Percentiles rank a stretch among this genome's conserved stretches.
These are phyloP conservation scores for Coemansia sp. DNA, from an alignment of 192 early-diverging fungal genomes.

Conservation along the genomic window DNA sequence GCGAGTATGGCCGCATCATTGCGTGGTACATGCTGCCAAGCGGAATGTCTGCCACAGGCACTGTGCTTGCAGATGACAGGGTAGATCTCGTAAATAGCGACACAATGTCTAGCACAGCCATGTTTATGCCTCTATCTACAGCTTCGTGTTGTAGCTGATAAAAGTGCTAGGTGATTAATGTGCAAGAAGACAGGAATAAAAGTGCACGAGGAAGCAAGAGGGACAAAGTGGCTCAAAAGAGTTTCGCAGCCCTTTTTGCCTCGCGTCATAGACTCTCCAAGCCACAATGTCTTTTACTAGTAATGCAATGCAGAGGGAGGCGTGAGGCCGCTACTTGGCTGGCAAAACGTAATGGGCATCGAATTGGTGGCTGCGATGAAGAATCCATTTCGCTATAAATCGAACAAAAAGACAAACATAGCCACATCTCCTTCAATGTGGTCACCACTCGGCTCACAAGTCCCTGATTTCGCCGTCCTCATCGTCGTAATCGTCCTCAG, in stretches of 20 bases:
- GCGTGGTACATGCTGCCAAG: conserved; percentile 63
- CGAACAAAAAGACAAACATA: no score
- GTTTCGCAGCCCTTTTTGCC: not conserved
- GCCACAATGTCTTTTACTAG: not conserved
- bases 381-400: no score
- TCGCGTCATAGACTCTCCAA: not conserved
- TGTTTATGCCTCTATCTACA: not conserved
- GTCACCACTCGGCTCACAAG: not conserved
- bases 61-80: conserved; percentile 1
- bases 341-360: not conserved
- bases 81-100: not conserved
- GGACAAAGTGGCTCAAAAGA: not conserved
- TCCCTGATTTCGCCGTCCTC: conserved; percentile 52
- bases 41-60: conserved; percentile 51
- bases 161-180: not conserved
- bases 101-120: not conserved
- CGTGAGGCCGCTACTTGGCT: not conserved
- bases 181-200: not conserved
- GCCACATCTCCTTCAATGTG: no score
- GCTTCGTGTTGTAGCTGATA: not conserved
- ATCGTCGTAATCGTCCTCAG: conserved; percentile 47
- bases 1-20: conserved; percentile 66
- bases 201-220: not conserved
- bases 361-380: not conserved
- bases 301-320: not conserved